Percentiles rank a stretch among this genome's conserved stretches.
phyloP scores from a whole-genome alignment of 2,329 filamentous ascomycete species.

The Harringtonia lauricola region DNA sequence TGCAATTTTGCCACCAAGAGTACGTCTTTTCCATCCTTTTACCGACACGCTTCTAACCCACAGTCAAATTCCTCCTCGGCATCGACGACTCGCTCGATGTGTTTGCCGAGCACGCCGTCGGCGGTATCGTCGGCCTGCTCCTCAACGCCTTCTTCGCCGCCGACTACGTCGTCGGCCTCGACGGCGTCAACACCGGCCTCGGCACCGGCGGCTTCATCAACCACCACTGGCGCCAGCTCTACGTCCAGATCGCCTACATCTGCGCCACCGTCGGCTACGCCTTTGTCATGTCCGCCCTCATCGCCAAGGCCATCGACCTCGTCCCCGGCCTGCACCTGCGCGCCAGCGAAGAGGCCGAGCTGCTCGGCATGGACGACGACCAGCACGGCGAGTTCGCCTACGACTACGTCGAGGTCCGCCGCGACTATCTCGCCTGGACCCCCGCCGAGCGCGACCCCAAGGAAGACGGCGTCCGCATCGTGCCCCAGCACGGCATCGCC shows the following conservation, averaged over 20 bases:
- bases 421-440: conserved; percentile 82
- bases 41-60: neutral
- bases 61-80: conserved; percentile 45
- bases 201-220: conserved; percentile 61
- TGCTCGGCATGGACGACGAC: conserved; percentile 82
- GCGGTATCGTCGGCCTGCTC: conserved; percentile 57
- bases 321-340: conserved; percentile 71
- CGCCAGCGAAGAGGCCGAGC: conserved; percentile 70
- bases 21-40: conserved; percentile 2
- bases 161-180: conserved; percentile 60
- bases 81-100: conserved; percentile 65
- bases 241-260: conserved; percentile 72
- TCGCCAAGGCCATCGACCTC: conserved; percentile 65
- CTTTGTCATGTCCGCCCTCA: conserved; percentile 61
- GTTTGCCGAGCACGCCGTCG: conserved; percentile 60
- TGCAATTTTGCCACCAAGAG: conserved; percentile 59
- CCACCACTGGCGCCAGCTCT: conserved; percentile 62
- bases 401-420: conserved; percentile 81
- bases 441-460: conserved; percentile 58
- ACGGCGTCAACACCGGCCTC: conserved; percentile 61
- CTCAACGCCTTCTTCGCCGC: conserved; percentile 66
- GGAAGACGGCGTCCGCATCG: conserved; percentile 41
- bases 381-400: conserved; percentile 86
- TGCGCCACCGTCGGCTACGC: conserved; percentile 54
- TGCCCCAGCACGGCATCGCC: conserved; percentile 63